A percentile compares a stretch with the other conserved stretches of the same genome.
Conservation (phyloP, 2,329 filamentous ascomycete species). For the Aureobasidium leucospermi region DNA sequence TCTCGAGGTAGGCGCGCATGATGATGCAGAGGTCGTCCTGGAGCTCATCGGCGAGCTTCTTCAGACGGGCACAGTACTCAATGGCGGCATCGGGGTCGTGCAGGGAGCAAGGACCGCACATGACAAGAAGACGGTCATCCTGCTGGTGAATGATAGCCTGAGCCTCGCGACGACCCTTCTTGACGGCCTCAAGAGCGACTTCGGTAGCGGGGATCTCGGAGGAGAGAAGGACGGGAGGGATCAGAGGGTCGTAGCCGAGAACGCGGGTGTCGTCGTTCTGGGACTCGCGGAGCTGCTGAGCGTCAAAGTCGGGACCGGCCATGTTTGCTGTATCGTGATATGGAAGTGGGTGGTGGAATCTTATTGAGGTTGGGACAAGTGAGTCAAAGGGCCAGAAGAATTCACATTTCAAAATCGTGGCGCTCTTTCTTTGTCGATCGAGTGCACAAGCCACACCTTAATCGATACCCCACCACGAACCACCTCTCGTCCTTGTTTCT, state of each 20-base stretch:
- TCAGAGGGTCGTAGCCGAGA: constrained; percentile 87
- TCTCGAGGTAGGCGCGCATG: constrained; percentile 98
- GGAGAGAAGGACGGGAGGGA: constrained; percentile 79
- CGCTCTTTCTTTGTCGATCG: background rate
- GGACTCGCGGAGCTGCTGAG: constrained; percentile 6
- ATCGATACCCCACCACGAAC: background rate
- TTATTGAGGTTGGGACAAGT: background rate
- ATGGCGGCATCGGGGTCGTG: constrained; percentile 85
- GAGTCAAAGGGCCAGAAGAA: background rate
- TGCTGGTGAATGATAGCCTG: constrained; percentile 70
- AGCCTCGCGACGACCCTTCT: constrained; percentile 62
- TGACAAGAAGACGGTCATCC: constrained; percentile 82
- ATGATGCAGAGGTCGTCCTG: constrained; percentile 80
- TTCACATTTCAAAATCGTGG: background rate
- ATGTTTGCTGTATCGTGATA: background rate
- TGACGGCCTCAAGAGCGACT: constrained; percentile 57
- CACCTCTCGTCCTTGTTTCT: too few relatives aligned
- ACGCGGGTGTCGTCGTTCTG: constrained; percentile 39
- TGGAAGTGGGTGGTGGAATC: background rate
- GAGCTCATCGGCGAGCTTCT: constrained; percentile 70
- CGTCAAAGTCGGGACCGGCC: constrained; percentile 1
- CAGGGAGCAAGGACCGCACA: constrained; percentile 94
- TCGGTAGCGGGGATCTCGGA: constrained; percentile 67
- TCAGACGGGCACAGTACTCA: constrained; percentile 78
- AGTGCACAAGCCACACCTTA: background rate